Conservation (phyloP, 2,329 filamentous ascomycete genomes). For the Scleromitrula shiraiana region DNA sequence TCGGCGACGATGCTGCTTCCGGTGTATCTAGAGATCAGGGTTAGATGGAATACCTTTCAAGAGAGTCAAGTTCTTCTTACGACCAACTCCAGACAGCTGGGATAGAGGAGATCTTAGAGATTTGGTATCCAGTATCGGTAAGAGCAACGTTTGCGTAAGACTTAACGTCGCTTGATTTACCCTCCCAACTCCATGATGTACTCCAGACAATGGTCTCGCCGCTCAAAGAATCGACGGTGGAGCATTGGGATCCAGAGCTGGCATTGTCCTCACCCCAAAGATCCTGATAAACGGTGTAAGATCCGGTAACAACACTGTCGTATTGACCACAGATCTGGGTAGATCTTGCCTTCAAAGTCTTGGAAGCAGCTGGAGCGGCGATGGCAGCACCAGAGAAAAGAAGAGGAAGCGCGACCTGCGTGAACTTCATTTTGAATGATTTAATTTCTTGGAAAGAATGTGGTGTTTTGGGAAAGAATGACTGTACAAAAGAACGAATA, state of each 20-base stretch:
- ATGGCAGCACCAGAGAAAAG: constrained; percentile 5
- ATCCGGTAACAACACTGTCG: constrained; percentile 21
- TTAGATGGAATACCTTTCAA: not conserved
- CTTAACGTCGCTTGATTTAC: constrained; percentile 32
- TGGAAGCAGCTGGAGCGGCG: constrained; percentile 1
- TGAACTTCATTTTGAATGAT: constrained; percentile 10
- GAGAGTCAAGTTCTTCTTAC: constrained; percentile 21
- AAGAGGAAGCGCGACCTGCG: constrained; percentile 11
- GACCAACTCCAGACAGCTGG: constrained; percentile 33
- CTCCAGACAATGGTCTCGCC: constrained; percentile 32
- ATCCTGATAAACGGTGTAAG: constrained; percentile 35
- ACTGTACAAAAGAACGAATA: not conserved
- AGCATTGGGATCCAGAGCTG: constrained; percentile 30
- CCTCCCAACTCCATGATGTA: constrained; percentile 35
- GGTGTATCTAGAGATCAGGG: constrained; percentile 33
- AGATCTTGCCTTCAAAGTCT: not conserved
- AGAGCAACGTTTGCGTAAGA: constrained; percentile 35
- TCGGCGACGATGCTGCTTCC: constrained; percentile 44
- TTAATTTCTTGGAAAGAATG: not conserved
- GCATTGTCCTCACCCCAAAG: constrained; percentile 5
- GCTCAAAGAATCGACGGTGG: constrained; percentile 30
- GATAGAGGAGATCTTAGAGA: constrained; percentile 32
- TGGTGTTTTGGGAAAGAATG: not conserved
- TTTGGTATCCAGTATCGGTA: constrained; percentile 27
- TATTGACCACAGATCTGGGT: constrained; percentile 20